Evolutionary conservation across 768 basidiomycete genomes (phyloP), one percentile per base, ranked within the genome.

Genomic region (Sporobolomyces phaffii): DNA sequence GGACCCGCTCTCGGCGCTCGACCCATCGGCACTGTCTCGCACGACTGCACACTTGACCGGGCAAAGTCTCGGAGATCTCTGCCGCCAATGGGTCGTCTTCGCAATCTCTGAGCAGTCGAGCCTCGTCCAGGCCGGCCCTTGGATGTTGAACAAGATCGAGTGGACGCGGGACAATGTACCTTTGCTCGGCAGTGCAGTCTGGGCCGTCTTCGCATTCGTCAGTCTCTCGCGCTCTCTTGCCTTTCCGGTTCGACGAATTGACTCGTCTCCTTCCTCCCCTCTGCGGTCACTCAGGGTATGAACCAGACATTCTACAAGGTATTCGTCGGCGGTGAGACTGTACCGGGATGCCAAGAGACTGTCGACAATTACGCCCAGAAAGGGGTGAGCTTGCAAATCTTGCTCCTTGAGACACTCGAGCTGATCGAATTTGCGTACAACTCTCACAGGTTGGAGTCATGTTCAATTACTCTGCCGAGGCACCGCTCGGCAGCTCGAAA

Each of bases 391-490:
- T 18, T 8, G 17, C 45, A n/a, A 8, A 20, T 22, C 26, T 18
- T 2, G n/a, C 22, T 14, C 34, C 29, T 28, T 34, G 26, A 6
- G 24, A 22, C 43, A 8, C 34, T 29, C 14, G 5, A 5, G 13
- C 43, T 45, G 36, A 22, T 13, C 10, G n/a, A 2, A 43, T 20
- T n/a, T 26, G 28, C 3, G 24, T 38, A 18, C 41, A 6, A 9
- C 59, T 40, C 36, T 24, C 18, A 13, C 45, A 71, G 65, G 44
- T 71, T 38, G 66, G 69, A 31, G 72, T 70, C 40, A 65, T 73
- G 63, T 65, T 74, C 53, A 73, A 73, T 58, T 74, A 70, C 72
- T 69, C 66, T 18, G 73, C 72, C 3, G 73, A 74, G 53, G 71
- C 73, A 0, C 56, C 70, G 0, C 58, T 66, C 38, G 62, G 64